Percentiles rank a stretch among this genome's conserved stretches.
These are phyloP conservation scores for Tricholoma furcatifolium DNA, from an alignment of 768 basidiomycete species.

Conservation along the genomic window DNA sequence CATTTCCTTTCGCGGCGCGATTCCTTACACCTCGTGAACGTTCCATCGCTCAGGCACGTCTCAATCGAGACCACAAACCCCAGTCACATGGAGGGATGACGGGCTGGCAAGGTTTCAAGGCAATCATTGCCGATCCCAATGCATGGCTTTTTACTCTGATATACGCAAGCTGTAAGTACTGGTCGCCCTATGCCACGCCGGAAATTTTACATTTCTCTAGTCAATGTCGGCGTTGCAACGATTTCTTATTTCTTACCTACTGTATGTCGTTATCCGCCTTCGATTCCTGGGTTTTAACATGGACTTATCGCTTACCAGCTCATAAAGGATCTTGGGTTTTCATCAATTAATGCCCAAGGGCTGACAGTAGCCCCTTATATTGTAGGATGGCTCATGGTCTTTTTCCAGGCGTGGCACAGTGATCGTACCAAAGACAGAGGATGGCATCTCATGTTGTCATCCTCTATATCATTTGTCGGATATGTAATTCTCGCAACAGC, in stretches of 20 bases:
- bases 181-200: not conserved
- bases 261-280: slow-evolving; percentile 23
- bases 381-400: slow-evolving; percentile 54
- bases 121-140: slow-evolving; percentile 46
- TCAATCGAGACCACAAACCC: slow-evolving; percentile 55
- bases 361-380: slow-evolving; percentile 58
- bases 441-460: slow-evolving; percentile 53
- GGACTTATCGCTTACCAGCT: slow-evolving; percentile 31
- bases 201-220: slow-evolving; percentile 20
- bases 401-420: slow-evolving; percentile 54
- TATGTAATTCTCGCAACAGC: slow-evolving; percentile 54
- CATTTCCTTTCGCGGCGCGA: slow-evolving; percentile 53
- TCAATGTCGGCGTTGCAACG: slow-evolving; percentile 57
- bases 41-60: slow-evolving; percentile 56
- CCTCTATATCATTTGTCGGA: slow-evolving; percentile 44
- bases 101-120: slow-evolving; percentile 55
- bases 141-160: slow-evolving; percentile 53
- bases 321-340: slow-evolving; percentile 55
- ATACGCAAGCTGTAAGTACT: slow-evolving; percentile 49
- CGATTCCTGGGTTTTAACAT: not conserved
- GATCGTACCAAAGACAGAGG: slow-evolving; percentile 54
- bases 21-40: slow-evolving; percentile 52
- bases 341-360: slow-evolving; percentile 55
- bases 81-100: slow-evolving; percentile 58
- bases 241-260: slow-evolving; percentile 57